Conservation (phyloP, 2,329 filamentous ascomycete species). For the Fusarium sororula region DNA sequence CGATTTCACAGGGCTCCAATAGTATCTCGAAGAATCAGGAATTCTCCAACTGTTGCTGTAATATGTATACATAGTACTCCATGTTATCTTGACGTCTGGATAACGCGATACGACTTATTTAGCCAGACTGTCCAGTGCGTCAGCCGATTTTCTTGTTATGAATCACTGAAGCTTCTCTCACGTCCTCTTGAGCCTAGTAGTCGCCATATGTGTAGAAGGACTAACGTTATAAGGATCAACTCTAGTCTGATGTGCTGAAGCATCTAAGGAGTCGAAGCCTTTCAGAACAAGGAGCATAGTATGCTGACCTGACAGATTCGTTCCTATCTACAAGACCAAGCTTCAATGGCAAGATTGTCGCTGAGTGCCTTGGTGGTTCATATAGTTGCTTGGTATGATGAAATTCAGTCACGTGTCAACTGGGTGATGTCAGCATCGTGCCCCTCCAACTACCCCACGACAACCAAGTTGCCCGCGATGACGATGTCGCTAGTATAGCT, state of each 20-base stretch:
- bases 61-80: not conserved
- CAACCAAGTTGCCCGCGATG: slow-evolving; percentile 4
- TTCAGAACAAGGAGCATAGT: not conserved
- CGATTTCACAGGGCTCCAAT: not conserved
- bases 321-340: not conserved
- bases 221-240: not conserved
- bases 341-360: not conserved
- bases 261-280: not conserved
- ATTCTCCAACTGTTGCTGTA: not conserved
- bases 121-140: not conserved
- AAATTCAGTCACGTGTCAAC: slow-evolving; percentile 13
- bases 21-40: not conserved
- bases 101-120: not conserved
- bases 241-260: not conserved
- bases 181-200: not conserved
- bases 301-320: not conserved
- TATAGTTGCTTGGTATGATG: no score
- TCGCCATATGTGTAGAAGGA: not conserved
- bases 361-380: not conserved
- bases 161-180: not conserved
- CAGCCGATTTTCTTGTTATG: not conserved
- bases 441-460: slow-evolving; percentile 33
- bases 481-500: slow-evolving; percentile 15
- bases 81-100: not conserved
- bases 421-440: slow-evolving; percentile 30